phyloP scores from a whole-genome alignment of 305 asterid genomes.

The Fraxinus greggii region DNA sequence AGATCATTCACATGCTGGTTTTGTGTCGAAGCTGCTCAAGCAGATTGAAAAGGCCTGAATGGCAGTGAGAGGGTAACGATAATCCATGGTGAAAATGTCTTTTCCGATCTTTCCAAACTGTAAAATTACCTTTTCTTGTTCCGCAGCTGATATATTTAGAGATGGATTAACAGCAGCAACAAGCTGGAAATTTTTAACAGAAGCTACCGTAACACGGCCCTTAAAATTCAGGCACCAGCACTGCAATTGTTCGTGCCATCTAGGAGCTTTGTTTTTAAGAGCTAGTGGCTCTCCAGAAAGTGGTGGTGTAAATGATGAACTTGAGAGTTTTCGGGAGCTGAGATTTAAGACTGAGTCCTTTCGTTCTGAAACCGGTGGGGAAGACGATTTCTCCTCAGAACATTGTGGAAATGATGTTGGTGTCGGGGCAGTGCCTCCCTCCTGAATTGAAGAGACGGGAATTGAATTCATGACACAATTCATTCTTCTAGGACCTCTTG shows the following conservation, averaged over 20 bases:
- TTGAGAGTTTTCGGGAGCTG: constrained; percentile 34
- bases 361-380: constrained; percentile 24
- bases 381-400: constrained; percentile 33
- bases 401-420: constrained; percentile 56
- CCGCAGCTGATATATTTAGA: constrained; percentile 52
- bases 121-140: constrained; percentile 76
- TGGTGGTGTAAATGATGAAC: constrained; percentile 3
- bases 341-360: constrained; percentile 30
- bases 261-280: constrained; percentile 80
- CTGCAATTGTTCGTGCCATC: constrained; percentile 95
- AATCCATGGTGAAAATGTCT: constrained; percentile 94
- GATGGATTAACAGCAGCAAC: constrained; percentile 72
- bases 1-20: constrained; percentile 85
- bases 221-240: constrained; percentile 94
- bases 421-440: constrained; percentile 87
- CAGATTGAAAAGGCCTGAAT: constrained; percentile 91
- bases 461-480: constrained; percentile 63
- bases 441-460: constrained; percentile 71
- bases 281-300: constrained; percentile 41
- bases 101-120: constrained; percentile 96
- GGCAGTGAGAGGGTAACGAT: constrained; percentile 82
- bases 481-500: constrained; percentile 94
- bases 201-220: constrained; percentile 93
- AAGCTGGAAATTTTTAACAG: constrained; percentile 88
- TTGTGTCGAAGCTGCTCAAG: constrained; percentile 93